Evolutionary conservation across 176 grass and related monocot genomes (phyloP).

Genomic region (Raddia guianensis): DNA sequence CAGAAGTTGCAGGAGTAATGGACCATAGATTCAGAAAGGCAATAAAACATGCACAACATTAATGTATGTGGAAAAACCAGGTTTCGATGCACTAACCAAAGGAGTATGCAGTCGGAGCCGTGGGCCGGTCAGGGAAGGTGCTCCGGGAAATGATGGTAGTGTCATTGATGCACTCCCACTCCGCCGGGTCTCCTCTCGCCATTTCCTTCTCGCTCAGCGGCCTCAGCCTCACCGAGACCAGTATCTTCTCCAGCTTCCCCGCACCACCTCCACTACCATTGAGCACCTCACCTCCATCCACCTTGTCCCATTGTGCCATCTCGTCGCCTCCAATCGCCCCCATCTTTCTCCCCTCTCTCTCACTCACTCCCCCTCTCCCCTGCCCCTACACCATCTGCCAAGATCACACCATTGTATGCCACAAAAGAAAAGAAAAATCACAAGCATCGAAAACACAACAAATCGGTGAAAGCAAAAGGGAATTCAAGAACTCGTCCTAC

Average conservation of each 20-base stretch:
- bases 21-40: background rate
- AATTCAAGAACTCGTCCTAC: conserved; percentile 31
- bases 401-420: conserved; percentile 28
- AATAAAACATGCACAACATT: background rate
- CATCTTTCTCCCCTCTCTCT: conserved; percentile 44
- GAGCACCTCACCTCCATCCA: conserved; percentile 41
- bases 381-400: conserved; percentile 50
- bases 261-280: conserved; percentile 32
- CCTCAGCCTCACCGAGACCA: conserved; percentile 91
- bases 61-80: conserved; percentile 9
- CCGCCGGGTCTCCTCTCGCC: conserved; percentile 50
- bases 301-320: conserved; percentile 47
- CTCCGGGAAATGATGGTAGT: conserved; percentile 84
- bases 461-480: conserved; percentile 30
- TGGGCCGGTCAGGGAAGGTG: conserved; percentile 69
- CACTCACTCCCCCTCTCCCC: conserved; percentile 8
- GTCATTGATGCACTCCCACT: conserved; percentile 97
- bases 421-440: conserved; percentile 2
- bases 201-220: conserved; percentile 80
- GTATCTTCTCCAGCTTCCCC: conserved; percentile 80
- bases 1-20: background rate
- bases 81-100: conserved; percentile 62
- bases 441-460: conserved; percentile 20
- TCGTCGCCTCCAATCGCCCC: conserved; percentile 70
- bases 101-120: conserved; percentile 74